phyloP scores from a whole-genome alignment of 106 monocot species.

The Allium sativum region DNA sequence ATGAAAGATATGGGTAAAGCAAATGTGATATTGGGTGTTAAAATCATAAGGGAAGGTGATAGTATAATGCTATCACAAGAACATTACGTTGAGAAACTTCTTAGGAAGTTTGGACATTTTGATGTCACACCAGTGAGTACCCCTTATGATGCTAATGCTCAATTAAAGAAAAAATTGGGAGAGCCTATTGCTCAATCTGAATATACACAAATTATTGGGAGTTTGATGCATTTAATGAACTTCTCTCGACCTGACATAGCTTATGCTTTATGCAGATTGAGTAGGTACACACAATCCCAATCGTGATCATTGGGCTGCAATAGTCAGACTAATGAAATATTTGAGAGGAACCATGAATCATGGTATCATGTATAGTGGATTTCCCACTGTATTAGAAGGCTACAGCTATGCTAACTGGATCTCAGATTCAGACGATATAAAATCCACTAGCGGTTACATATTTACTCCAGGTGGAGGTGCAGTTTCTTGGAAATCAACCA shows the following conservation, averaged over 20 bases:
- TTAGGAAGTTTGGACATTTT: too few relatives aligned
- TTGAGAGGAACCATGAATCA: too few relatives aligned
- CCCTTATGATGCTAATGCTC: background rate
- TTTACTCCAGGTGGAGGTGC: background rate
- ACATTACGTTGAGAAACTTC: too few relatives aligned
- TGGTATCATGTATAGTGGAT: background rate
- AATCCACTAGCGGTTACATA: background rate
- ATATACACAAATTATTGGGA: background rate
- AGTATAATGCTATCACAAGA: too few relatives aligned
- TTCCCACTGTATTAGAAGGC: too few relatives aligned
- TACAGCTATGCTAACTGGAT: too few relatives aligned
- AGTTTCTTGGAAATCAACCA: background rate
- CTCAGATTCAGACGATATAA: too few relatives aligned
- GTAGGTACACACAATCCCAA: background rate
- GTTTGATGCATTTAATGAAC: conserved; percentile 1
- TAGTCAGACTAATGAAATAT: background rate
- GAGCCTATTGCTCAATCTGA: background rate
- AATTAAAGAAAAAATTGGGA: background rate
- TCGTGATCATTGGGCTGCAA: background rate
- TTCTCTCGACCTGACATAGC: background rate
- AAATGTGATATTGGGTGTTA: background rate
- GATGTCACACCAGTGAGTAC: background rate
- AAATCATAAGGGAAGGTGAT: too few relatives aligned
- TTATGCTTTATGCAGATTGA: too few relatives aligned
- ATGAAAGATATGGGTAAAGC: background rate